Evolutionary conservation across 148 eudicot genomes (phyloP).

Genomic region (Agrostemma githago): DNA sequence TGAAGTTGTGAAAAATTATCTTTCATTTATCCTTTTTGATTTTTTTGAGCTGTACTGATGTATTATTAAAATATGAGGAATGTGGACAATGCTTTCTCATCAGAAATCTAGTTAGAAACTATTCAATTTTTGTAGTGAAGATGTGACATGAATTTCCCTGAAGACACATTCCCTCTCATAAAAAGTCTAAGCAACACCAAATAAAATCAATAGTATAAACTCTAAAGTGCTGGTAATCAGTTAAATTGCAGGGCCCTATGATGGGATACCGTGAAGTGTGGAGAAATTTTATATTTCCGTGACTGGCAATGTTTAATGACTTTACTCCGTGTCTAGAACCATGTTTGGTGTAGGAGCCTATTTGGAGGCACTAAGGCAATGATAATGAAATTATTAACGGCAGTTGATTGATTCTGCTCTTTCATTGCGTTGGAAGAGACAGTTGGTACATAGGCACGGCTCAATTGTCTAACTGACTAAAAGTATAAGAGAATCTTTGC

Average conservation of each 20-base stretch:
- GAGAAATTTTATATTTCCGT: not conserved
- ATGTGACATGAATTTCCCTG: not conserved
- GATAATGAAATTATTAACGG: not conserved
- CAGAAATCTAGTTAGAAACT: not conserved
- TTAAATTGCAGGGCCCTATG: not conserved
- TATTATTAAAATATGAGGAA: not conserved
- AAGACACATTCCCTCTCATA: not conserved
- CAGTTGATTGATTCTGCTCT: not conserved
- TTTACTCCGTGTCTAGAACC: constrained; percentile 2
- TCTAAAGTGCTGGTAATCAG: not conserved
- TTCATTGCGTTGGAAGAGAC: not conserved
- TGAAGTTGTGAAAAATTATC: not conserved
- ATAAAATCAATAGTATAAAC: not conserved
- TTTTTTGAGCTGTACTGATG: not conserved
- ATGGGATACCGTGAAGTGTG: not conserved
- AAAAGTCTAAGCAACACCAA: not conserved
- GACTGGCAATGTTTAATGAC: not conserved
- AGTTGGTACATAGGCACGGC: not conserved
- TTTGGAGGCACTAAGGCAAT: not conserved
- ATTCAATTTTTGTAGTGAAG: not conserved
- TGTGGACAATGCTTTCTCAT: not conserved
- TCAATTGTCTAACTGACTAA: not conserved
- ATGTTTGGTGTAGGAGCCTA: not conserved
- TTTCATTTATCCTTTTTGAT: not conserved
- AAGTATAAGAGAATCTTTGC: not conserved